Evolutionary conservation across 805 yeast genomes (phyloP), one percentile per base, ranked within the genome.

Genomic region (Myxozyma udenii): DNA sequence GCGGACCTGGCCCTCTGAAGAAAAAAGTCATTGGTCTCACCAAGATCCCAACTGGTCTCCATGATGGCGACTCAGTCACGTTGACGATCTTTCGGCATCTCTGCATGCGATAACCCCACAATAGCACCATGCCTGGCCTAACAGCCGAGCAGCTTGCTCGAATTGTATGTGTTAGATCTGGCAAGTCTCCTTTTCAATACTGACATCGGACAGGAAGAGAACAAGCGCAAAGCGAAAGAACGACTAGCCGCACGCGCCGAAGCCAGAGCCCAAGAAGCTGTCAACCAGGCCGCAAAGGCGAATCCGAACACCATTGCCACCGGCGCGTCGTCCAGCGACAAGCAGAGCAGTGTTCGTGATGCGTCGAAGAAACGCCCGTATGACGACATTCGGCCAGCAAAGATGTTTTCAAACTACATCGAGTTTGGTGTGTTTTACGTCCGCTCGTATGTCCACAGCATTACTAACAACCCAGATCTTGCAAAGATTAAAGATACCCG

Each of bases 401-500:
- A 63, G 44, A 66, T 64, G 58, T 64, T 66, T 51, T 52, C 64
- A 38, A 68, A 68, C 51, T 73, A 69, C 51, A 70, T 73, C 36
- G 76, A 73, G 41, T 73, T 64, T 58, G 67, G 63, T 58, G 25
- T 9, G 60, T 41, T 24, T n/a, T 11, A 7, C 7, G 22, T 25
- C 19, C 4, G n/a, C n/a, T n/a, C n/a, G n/a, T n/a, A n/a, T n/a
- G n/a, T n/a, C n/a, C n/a, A 9, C 12, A 5, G 30, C 12, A 19
- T 28, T 35, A 5, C 26, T 19, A 16, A 24, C 7, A n/a, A 18
- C 2, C n/a, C 21, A 82, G 97, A 93, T 68, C 79, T 93, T 60
- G 79, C 97, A 2, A 85, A 88, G n/a, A 85, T 95, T 88, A 79
- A 80, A 57, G 96, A 93, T 62, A 73, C 85, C 1, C 77, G 78